phyloP scores from a whole-genome alignment of 192 early-diverging fungal genomes.

The Rhizophagus prolifer region DNA sequence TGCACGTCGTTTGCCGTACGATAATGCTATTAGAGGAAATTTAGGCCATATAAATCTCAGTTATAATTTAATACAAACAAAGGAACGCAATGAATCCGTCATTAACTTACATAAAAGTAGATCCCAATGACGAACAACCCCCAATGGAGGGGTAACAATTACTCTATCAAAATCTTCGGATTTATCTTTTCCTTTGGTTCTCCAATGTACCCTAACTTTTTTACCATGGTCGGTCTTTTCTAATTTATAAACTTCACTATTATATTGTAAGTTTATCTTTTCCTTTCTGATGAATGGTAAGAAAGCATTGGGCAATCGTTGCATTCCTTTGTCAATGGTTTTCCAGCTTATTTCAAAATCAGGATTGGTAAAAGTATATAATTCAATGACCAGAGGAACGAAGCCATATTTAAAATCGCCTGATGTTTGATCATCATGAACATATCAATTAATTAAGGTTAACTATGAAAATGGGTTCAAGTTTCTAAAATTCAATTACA shows the following conservation, averaged over 20 bases:
- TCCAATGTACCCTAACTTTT: constrained; percentile 33
- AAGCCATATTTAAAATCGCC: neutral
- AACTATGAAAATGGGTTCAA: no score
- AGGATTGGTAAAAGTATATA: constrained; percentile 15
- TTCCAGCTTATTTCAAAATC: constrained; percentile 19
- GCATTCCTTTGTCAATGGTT: constrained; percentile 35
- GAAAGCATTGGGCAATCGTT: constrained; percentile 36
- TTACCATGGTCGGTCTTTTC: constrained; percentile 10
- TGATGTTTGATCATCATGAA: no score
- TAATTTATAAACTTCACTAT: constrained; percentile 30
- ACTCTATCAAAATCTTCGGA: constrained; percentile 32
- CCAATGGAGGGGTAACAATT: constrained; percentile 35
- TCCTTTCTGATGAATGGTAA: constrained; percentile 22
- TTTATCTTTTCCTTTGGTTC: constrained; percentile 16
- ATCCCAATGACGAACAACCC: constrained; percentile 36
- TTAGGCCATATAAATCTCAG: no score
- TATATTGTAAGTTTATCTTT: constrained; percentile 23
- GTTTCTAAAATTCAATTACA: neutral
- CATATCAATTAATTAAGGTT: no score
- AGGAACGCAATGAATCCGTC: no score
- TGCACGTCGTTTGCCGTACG: constrained; percentile 14
- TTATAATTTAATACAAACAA: no score
- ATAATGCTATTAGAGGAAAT: constrained; percentile 2
- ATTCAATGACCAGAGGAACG: neutral
- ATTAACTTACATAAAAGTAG: constrained; percentile 31